phyloP scores from a whole-genome alignment of 768 basidiomycete species.

The Strobilomyces confusus region DNA sequence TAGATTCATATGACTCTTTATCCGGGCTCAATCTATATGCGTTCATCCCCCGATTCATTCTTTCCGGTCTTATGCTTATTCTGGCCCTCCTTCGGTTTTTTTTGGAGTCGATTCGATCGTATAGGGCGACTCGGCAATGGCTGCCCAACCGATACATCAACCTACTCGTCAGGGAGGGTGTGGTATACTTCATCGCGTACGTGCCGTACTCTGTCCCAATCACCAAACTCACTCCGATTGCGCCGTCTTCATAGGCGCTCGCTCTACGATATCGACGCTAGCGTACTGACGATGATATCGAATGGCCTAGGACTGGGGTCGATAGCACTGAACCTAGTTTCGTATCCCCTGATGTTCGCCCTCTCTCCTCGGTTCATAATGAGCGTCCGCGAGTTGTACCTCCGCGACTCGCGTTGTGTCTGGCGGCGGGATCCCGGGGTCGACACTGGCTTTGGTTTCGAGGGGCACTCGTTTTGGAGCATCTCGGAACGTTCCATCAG shows the following conservation, averaged over 20 bases:
- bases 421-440: background rate
- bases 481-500: background rate
- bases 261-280: background rate
- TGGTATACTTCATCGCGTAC: background rate
- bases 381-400: background rate
- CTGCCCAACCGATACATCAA: background rate
- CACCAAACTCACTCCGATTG: background rate
- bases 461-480: background rate
- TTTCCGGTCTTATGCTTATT: background rate
- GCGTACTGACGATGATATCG: background rate
- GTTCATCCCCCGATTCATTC: background rate
- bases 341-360: background rate
- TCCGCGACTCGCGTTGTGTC: background rate
- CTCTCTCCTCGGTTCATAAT: constrained; percentile 1
- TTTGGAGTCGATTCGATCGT: background rate
- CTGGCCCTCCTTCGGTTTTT: background rate
- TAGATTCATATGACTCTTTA: background rate
- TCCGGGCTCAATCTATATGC: background rate
- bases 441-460: background rate
- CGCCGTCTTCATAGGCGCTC: background rate
- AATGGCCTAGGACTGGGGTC: background rate
- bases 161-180: background rate
- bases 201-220: background rate
- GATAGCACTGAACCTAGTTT: background rate
- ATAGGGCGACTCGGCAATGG: background rate